phyloP scores from a whole-genome alignment of 2,329 filamentous ascomycete species.

The Cladosporium halotolerans region DNA sequence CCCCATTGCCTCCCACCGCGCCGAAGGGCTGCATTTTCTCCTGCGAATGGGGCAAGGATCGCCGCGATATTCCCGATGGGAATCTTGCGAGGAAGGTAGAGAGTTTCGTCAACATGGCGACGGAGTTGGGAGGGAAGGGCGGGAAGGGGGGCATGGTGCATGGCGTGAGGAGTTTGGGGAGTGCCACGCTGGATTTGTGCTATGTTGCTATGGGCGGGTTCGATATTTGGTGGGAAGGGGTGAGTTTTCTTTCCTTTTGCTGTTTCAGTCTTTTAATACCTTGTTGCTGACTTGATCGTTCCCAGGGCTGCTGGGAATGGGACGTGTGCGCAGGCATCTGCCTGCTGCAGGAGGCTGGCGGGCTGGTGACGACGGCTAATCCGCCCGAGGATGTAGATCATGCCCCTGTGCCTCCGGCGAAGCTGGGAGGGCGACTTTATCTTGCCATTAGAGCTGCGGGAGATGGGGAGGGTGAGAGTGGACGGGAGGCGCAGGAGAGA shows the following conservation, averaged over 20 bases:
- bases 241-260: conserved; percentile 13
- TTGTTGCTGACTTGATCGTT: conserved; percentile 12
- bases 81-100: conserved; percentile 68
- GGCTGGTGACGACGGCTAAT: conserved; percentile 67
- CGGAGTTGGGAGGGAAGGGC: conserved; percentile 54
- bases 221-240: conserved; percentile 76
- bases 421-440: conserved; percentile 63
- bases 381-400: conserved; percentile 54
- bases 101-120: conserved; percentile 69
- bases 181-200: conserved; percentile 66
- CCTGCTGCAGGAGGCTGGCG: conserved; percentile 66
- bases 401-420: conserved; percentile 53
- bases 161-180: conserved; percentile 65
- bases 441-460: conserved; percentile 66
- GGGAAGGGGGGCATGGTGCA: conserved; percentile 75
- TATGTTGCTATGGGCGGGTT: conserved; percentile 67
- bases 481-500: conserved; percentile 61
- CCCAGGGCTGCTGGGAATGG: conserved; percentile 64
- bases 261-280: not conserved
- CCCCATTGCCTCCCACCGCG: conserved; percentile 57
- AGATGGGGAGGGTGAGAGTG: conserved; percentile 55
- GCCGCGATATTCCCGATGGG: conserved; percentile 57
- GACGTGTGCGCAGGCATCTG: conserved; percentile 72
- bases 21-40: conserved; percentile 65
- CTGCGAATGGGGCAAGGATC: conserved; percentile 76